Evolutionary conservation across 1,284 basidiomycete genomes (phyloP), one percentile per base, ranked within the genome.

Genomic region (Ustilago esculenta): DNA sequence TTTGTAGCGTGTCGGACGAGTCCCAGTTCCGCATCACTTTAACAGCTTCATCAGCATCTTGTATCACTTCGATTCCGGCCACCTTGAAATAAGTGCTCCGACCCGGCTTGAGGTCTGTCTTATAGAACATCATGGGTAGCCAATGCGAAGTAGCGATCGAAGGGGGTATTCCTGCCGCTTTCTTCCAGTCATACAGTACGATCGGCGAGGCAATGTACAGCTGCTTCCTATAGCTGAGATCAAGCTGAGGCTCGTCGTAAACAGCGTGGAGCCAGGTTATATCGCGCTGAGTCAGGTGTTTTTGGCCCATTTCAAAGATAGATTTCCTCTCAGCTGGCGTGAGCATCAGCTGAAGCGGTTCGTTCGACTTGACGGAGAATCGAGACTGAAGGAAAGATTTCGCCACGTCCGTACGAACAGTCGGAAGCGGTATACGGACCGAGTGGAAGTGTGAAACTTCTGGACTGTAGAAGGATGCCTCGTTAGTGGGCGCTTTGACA

Each of bases 11-110:
- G 1, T 58, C 47, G 12, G 9, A 23, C 7, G 27, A 6, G 0
- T 11, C 18, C 40, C 45, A 53, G 1, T 30, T 34, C 5, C 9
- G 7, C 12, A 53, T 7, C 4, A 60, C 20, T 21, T 24, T 48
- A n/a, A 9, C 15, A 4, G 24, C 45, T 14, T 60, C 50, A 4
- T 49, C 39, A 6, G 12, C 11, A 20, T 53, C 46, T 18, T 39
- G 48, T 12, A 60, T 29, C 4, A 60, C 12, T 27, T 60, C 57
- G 20, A 60, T 30, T 0, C 57, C 57, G 4, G 50, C 57, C 5
- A 60, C 2, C 12, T 29, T 44, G 35, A 60, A 49, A 9, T 32
- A 10, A 14, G 27, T 40, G 2, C n/a, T 5, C 15, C 8, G 7
- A 5, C 11, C 18, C 0, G 5, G n/a, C 4, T 43, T 40, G 3